Percentiles rank a stretch among this genome's conserved stretches.
phyloP scores from a whole-genome alignment of 2,329 filamentous ascomycete genomes.

The Tolypocladium ophioglossoides region DNA sequence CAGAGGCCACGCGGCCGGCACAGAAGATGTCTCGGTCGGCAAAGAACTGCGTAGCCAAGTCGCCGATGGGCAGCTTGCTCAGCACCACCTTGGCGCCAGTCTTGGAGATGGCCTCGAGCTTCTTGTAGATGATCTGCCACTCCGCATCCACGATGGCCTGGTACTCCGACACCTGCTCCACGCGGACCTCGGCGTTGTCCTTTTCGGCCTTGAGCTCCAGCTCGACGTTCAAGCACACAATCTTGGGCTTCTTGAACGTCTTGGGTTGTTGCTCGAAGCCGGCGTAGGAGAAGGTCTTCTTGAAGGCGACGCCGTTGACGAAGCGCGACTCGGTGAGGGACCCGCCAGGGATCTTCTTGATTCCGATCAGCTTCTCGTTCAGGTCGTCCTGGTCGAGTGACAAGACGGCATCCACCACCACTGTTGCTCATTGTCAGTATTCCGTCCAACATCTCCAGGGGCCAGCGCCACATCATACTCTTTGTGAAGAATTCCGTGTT shows the following conservation, averaged over 20 bases:
- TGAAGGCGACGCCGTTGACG: conserved; percentile 96
- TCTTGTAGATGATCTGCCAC: conserved; percentile 99
- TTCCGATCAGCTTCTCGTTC: conserved; percentile 93
- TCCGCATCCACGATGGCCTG: conserved; percentile 98
- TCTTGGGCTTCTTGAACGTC: conserved; percentile 86
- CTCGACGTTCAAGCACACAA: conserved; percentile 95
- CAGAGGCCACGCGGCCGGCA: conserved; percentile 79
- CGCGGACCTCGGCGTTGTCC: conserved; percentile 96
- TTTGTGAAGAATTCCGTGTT: conserved; percentile 97
- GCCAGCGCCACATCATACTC: conserved; percentile 44
- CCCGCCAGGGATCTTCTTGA: conserved; percentile 97
- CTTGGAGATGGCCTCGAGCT: conserved; percentile 88
- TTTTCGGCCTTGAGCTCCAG: conserved; percentile 98
- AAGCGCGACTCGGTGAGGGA: conserved; percentile 94
- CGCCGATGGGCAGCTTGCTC: conserved; percentile 93
- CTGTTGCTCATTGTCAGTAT: conserved; percentile 29
- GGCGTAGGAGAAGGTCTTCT: conserved; percentile 98
- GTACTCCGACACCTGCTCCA: conserved; percentile 98
- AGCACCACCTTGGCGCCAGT: conserved; percentile 96
- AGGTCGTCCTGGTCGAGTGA: conserved; percentile 94
- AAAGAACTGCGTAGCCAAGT: conserved; percentile 95
- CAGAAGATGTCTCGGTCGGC: conserved; percentile 98
- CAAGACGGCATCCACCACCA: conserved; percentile 96
- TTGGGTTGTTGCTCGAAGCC: conserved; percentile 99
- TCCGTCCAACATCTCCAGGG: background rate